These are phyloP conservation scores for Quercus agrifolia DNA, from an alignment of 306 rosid genomes.

Conservation along the genomic window DNA sequence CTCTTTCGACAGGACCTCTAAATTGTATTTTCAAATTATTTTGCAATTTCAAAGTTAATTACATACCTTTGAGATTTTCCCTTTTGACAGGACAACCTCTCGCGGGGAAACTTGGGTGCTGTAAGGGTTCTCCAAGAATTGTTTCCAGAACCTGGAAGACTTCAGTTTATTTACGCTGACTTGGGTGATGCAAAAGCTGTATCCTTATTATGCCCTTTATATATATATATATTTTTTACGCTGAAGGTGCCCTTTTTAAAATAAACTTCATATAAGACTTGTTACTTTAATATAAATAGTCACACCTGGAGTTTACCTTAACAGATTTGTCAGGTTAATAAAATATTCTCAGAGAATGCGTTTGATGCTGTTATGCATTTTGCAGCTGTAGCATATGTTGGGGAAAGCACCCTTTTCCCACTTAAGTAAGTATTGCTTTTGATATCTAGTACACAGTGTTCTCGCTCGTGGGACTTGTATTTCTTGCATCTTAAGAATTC, in stretches of 20 bases:
- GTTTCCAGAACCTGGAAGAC: constrained; percentile 90
- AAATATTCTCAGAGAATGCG: constrained; percentile 84
- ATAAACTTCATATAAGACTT: constrained; percentile 10
- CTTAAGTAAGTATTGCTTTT: constrained; percentile 69
- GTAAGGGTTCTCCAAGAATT: constrained; percentile 74
- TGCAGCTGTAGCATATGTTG: constrained; percentile 98
- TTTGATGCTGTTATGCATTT: constrained; percentile 99
- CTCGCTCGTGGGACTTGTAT: neutral
- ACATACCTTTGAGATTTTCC: neutral
- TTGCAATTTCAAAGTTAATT: constrained; percentile 9
- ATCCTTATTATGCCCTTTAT: constrained; percentile 41
- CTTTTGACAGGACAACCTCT: constrained; percentile 72
- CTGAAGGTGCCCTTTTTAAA: neutral
- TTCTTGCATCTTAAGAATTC: neutral
- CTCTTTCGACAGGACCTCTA: constrained; percentile 46
- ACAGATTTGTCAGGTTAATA: constrained; percentile 69
- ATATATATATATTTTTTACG: too few species aligned
- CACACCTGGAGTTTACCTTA: constrained; percentile 40
- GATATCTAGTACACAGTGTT: constrained; percentile 1
- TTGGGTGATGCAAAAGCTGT: constrained; percentile 82
- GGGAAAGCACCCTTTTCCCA: constrained; percentile 94
- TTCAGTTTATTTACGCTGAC: constrained; percentile 91
- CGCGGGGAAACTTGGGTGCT: constrained; percentile 94
- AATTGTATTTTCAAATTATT: neutral
- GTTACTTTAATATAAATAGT: neutral